Evolutionary conservation across 139 green algal genomes (phyloP), one percentile per base, ranked within the genome.

Genomic region (Ettlia oleoabundans): DNA sequence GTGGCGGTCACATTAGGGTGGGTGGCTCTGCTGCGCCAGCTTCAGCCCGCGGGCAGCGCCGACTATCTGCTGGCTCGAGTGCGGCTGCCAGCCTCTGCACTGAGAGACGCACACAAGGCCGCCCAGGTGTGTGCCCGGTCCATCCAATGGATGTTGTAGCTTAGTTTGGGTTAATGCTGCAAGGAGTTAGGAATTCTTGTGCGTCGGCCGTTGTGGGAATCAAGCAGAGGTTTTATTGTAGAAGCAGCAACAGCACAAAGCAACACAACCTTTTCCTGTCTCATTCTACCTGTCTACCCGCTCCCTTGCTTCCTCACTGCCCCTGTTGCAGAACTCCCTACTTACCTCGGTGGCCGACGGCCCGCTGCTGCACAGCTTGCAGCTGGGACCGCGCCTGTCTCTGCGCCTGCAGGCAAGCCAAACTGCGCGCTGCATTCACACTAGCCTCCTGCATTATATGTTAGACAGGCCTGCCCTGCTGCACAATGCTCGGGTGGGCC

Each of bases 11-110:
- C 47, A 6, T 28, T 86, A 13, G 81, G 81, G n/a, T 82, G 72
- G 81, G 65, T 82, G 64, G 62, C 37, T 6, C 37, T 86, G 38
- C 75, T 86, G 55, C 74, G 74, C 35, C 63, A 80, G 65, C 71
- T 86, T 53, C 81, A 86, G 81, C 81, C 81, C 3, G 64, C 81
- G 1, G 81, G 81, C 2, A 35, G 55, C 68, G n/a, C 30, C 19
- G 81, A 86, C 71, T 86, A 42, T 30, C 52, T 86, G 13, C 32
- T 86, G 37, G 81, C 81, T 6, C 55, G 61, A 10, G 81, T 86
- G 55, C 53, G 41, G 37, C 40, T 86, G 81, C 76, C 81, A 4
- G 76, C 75, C 13, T 37, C 51, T 3, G 73, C 53, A 28, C 51
- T 82, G 32, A 58, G 62, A 10, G 33, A 80, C 9, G 80, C 80